phyloP scores from a whole-genome alignment of 306 rosid genomes.

The Sicyos edulis region DNA sequence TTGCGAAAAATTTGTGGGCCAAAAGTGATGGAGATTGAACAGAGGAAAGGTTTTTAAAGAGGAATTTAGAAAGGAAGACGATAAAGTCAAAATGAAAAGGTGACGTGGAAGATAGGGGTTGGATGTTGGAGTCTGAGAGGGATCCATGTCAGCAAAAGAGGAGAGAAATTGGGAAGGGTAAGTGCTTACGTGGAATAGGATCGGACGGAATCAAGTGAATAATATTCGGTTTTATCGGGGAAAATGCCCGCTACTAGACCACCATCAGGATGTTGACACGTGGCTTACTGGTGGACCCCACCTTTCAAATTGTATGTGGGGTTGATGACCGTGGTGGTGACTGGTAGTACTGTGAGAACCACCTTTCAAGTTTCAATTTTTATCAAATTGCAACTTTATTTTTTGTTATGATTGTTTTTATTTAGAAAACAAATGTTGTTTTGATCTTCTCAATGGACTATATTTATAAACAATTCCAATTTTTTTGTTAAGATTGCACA shows the following conservation, averaged over 20 bases:
- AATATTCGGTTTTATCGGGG: background rate
- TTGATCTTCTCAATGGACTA: too few species aligned
- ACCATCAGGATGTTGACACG: background rate
- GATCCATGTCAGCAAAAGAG: constrained; percentile 25
- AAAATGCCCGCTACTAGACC: background rate
- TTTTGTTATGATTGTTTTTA: too few species aligned
- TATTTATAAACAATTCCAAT: too few species aligned
- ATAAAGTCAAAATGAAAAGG: background rate
- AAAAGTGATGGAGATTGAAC: background rate
- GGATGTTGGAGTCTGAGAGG: constrained; percentile 11
- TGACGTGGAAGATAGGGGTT: constrained; percentile 29
- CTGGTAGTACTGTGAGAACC: too few species aligned
- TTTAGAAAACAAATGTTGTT: too few species aligned
- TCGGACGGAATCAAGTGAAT: background rate
- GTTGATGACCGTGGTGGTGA: too few species aligned
- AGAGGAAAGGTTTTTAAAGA: background rate
- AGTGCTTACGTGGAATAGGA: background rate
- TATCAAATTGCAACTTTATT: too few species aligned
- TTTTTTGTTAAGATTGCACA: too few species aligned
- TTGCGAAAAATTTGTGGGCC: background rate
- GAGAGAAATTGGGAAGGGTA: background rate
- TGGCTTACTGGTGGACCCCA: background rate
- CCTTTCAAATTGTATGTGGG: too few species aligned
- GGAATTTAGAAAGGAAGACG: background rate
- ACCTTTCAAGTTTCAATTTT: too few species aligned